Percentiles rank a stretch among this genome's conserved stretches.
phyloP scores from a whole-genome alignment of 2,329 filamentous ascomycete genomes.

The Lachnellula occidentalis region DNA sequence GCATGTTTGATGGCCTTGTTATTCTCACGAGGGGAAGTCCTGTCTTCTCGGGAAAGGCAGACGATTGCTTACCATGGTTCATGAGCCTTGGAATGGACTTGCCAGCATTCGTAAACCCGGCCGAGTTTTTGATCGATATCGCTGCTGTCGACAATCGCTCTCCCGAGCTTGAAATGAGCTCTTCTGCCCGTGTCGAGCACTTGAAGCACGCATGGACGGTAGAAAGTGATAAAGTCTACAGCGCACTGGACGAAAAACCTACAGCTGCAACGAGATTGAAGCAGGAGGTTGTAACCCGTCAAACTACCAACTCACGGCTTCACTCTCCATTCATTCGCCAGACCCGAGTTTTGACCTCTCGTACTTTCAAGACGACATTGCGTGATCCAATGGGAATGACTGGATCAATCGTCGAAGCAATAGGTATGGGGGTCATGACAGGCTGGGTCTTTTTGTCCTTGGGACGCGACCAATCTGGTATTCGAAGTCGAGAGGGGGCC shows the following conservation, averaged over 20 bases:
- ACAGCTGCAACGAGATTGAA: background rate
- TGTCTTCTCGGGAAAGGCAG: constrained; percentile 59
- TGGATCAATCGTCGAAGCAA: constrained; percentile 63
- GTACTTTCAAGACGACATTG: constrained; percentile 66
- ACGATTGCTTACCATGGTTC: constrained; percentile 60
- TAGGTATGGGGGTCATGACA: constrained; percentile 64
- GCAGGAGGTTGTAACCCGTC: constrained; percentile 26
- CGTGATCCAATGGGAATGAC: constrained; percentile 73
- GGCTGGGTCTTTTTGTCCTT: constrained; percentile 70
- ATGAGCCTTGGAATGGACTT: constrained; percentile 52
- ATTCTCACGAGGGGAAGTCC: constrained; percentile 62
- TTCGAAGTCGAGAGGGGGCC: constrained; percentile 67
- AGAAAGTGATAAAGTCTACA: constrained; percentile 22
- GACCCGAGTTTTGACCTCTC: constrained; percentile 57
- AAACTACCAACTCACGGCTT: constrained; percentile 16
- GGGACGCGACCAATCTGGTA: constrained; percentile 61
- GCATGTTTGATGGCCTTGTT: constrained; percentile 66
- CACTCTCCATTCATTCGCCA: constrained; percentile 57
- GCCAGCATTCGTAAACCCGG: constrained; percentile 70
- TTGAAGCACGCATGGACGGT: constrained; percentile 58
- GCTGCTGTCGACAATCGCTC: constrained; percentile 69
- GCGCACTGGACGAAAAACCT: constrained; percentile 13
- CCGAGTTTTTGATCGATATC: constrained; percentile 70
- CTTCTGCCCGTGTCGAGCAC: constrained; percentile 51
- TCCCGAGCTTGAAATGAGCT: constrained; percentile 57